Conservation (phyloP, 208 protist genomes). For the Acanthamoeba triangularis region DNA sequence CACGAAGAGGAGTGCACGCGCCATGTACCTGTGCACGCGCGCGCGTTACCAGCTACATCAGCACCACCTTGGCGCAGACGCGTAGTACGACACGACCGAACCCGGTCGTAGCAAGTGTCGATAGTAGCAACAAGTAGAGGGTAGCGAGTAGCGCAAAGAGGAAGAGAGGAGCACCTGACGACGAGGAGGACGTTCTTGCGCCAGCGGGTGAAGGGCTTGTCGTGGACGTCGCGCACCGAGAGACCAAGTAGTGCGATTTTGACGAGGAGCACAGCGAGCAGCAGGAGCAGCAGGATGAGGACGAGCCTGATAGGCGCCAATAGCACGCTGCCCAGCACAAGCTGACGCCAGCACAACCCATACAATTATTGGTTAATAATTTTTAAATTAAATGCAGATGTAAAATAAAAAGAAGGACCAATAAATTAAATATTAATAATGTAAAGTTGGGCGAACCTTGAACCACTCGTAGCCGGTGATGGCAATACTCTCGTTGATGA, state of each 20-base stretch:
- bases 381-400: background rate
- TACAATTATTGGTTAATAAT: background rate
- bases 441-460: background rate
- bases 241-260: conserved; percentile 27
- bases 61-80: too few relatives aligned
- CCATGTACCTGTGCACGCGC: background rate
- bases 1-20: background rate
- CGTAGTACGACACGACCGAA: background rate
- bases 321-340: background rate
- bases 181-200: conserved; percentile 50
- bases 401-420: background rate
- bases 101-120: background rate
- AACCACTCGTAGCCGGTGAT: conserved; percentile 30
- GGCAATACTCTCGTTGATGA: conserved; percentile 44
- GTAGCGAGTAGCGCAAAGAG: background rate
- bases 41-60: background rate
- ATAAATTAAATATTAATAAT: background rate
- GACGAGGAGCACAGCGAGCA: background rate
- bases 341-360: background rate
- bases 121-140: too few relatives aligned
- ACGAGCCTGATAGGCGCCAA: conserved; percentile 25
- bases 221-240: conserved; percentile 1
- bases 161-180: background rate
- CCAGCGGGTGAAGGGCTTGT: conserved; percentile 50
- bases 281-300: conserved; percentile 26